Conservation (phyloP, 2,329 filamentous ascomycete genomes). For the Epichloe sp. region DNA sequence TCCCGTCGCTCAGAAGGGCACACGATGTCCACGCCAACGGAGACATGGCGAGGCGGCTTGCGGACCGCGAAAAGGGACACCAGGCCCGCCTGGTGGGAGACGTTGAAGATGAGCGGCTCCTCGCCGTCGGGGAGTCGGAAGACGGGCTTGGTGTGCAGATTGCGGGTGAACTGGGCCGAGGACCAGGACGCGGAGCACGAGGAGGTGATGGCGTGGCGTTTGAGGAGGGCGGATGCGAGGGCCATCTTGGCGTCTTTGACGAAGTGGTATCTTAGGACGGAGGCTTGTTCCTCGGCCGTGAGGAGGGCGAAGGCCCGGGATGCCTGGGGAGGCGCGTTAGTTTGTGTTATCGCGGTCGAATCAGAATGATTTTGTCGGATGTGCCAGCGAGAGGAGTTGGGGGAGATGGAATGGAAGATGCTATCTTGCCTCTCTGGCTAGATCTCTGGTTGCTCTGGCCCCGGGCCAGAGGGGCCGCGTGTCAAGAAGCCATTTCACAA, state of each 20-base stretch:
- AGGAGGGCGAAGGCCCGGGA: conserved; percentile 40
- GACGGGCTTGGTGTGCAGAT: conserved; percentile 40
- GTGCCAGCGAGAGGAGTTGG: neutral
- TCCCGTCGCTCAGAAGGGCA: conserved; percentile 56
- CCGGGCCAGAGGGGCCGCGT: conserved; percentile 45
- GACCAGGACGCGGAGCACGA: conserved; percentile 47
- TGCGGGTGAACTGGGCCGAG: conserved; percentile 41
- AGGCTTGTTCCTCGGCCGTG: conserved; percentile 38
- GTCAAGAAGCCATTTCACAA: conserved; percentile 51
- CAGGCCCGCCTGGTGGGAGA: conserved; percentile 65
- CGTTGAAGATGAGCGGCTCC: conserved; percentile 53
- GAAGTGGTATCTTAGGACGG: conserved; percentile 49
- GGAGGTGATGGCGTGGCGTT: conserved; percentile 54
- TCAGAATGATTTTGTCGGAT: no score
- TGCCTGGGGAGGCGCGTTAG: conserved; percentile 27
- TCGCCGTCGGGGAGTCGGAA: conserved; percentile 34
- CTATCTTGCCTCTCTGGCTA: conserved; percentile 30
- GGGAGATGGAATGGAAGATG: neutral
- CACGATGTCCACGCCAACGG: conserved; percentile 65
- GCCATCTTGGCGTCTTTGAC: conserved; percentile 62
- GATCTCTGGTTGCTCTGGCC: conserved; percentile 33
- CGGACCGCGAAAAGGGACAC: conserved; percentile 50
- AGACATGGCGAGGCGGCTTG: conserved; percentile 17
- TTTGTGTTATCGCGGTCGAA: no score
- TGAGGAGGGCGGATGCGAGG: conserved; percentile 59